Base-by-base conservation (phyloP, 176 grass and related monocot genomes). In the Oryza rufipogon region DNA sequence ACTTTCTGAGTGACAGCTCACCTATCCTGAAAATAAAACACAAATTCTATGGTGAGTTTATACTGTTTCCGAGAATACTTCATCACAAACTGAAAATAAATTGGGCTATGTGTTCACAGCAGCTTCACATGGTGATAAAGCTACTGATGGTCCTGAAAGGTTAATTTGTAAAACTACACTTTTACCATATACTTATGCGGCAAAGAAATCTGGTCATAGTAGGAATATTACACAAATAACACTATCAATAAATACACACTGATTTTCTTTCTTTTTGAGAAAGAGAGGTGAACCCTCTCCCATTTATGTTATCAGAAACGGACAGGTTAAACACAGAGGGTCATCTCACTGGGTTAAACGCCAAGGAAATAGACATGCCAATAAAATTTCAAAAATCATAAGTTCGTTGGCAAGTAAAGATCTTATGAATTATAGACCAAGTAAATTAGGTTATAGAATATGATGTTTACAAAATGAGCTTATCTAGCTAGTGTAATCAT, bases 21-120 rank as follows among this genome's bases (percentile, higher is more conserved):
- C 19, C 74, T 83, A 90, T 68, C 88, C 83, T 90, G 88, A 41
- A 79, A 48, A 79, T 32, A 23, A 87, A 2, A 4, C 38, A 78
- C n/a, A 13, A 17, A 68, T 45, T 63, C 1, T 38, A 41, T 83
- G 34, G 4, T 82, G 33, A 78, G 45, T 73, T 66, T 58, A 23
- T 38, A 38, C 6, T 34, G 9, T 78, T 74, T 76, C 65, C 19
- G 34, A 81, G 30, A 77, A 76, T 52, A 66, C n/a, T 54, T 20
- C 16, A 70, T 71, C 49, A 36, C 32, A 65, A 22, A 66, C 30
- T 65, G 45, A 4, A 76, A 76, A 17, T 54, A 68, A 36, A 74
- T 41, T 48, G 16, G 17, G 19, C 5, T 58, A 16, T 15, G 30
- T 81, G 39, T 7, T 61, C 41, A 1, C 70, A 38, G 12, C 20